A percentile compares a stretch with the other conserved stretches of the same genome.
Evolutionary conservation across 1,139 yeast genomes (phyloP).

Genomic region (Diutina scorzettiae): DNA sequence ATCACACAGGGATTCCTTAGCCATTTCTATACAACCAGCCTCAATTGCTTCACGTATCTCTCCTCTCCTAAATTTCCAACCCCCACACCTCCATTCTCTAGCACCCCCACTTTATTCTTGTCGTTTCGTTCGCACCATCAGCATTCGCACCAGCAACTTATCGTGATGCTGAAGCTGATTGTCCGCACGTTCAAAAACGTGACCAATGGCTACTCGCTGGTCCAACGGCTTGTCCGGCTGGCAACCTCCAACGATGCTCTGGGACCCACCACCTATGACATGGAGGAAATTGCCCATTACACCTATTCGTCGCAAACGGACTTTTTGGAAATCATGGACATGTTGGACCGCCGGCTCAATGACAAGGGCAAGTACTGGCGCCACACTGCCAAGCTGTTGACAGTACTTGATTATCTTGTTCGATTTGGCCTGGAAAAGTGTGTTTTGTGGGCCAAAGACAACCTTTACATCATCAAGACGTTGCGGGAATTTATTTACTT

Average conservation of each 20-base stretch:
- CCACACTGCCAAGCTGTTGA: slow-evolving; percentile 84
- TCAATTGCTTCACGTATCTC: no score
- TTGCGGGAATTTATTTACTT: slow-evolving; percentile 80
- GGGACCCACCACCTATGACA: slow-evolving; percentile 72
- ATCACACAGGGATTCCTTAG: no score
- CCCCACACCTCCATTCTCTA: neutral
- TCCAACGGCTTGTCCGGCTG: slow-evolving; percentile 81
- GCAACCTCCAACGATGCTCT: slow-evolving; percentile 87
- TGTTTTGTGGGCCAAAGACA: slow-evolving; percentile 89
- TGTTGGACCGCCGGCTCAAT: slow-evolving; percentile 84
- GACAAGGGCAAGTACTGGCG: slow-evolving; percentile 98
- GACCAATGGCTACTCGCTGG: slow-evolving; percentile 80
- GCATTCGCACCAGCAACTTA: no score
- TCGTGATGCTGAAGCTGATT: slow-evolving; percentile 52
- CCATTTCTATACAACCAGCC: no score
- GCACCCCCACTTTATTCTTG: neutral
- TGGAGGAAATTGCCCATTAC: slow-evolving; percentile 74
- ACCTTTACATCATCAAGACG: slow-evolving; percentile 80
- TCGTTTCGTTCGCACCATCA: neutral
- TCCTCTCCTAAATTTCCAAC: no score
- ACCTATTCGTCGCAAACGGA: slow-evolving; percentile 67
- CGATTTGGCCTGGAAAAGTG: slow-evolving; percentile 85
- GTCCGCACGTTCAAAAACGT: slow-evolving; percentile 87
- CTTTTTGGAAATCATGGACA: slow-evolving; percentile 87
- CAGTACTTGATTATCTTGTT: slow-evolving; percentile 79